Conservation (phyloP, 345 rosid species). For the Trapa incisa region DNA sequence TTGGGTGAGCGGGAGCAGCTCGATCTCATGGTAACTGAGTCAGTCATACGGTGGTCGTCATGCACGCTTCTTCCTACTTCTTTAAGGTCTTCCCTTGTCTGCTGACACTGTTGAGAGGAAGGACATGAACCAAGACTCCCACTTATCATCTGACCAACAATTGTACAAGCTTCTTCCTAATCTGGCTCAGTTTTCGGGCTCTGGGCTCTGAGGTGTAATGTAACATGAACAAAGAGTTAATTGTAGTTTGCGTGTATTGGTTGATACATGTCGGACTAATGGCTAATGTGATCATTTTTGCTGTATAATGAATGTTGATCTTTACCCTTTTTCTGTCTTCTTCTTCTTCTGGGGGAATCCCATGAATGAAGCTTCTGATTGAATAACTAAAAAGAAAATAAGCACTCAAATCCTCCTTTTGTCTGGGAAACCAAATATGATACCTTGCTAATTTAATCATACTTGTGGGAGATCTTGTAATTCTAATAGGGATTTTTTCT, state of each 20-base stretch:
- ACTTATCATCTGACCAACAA: background rate
- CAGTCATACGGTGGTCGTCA: slow-evolving; percentile 62
- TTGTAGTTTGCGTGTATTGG: background rate
- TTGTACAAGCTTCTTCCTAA: background rate
- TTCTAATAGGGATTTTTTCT: too few relatives aligned
- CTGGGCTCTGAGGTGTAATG: background rate
- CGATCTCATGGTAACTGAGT: slow-evolving; percentile 34
- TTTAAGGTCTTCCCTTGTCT: slow-evolving; percentile 46
- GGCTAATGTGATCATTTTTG: slow-evolving; percentile 4
- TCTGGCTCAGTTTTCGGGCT: background rate
- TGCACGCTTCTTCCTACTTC: slow-evolving; percentile 43
- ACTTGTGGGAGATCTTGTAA: too few relatives aligned
- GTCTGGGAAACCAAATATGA: too few relatives aligned
- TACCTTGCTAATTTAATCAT: too few relatives aligned
- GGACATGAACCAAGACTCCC: background rate
- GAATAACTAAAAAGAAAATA: too few relatives aligned
- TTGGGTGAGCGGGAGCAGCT: slow-evolving; percentile 42
- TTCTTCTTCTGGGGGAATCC: too few relatives aligned
- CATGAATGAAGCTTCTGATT: too few relatives aligned
- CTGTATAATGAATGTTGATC: background rate
- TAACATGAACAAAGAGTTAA: background rate
- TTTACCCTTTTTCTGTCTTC: too few relatives aligned
- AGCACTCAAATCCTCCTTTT: too few relatives aligned
- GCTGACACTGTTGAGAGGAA: slow-evolving; percentile 13
- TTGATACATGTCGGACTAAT: background rate